Percentiles rank a stretch among this genome's conserved stretches.
phyloP scores from a whole-genome alignment of 495 filamentous ascomycete species.

The Entonaema liquescens region DNA sequence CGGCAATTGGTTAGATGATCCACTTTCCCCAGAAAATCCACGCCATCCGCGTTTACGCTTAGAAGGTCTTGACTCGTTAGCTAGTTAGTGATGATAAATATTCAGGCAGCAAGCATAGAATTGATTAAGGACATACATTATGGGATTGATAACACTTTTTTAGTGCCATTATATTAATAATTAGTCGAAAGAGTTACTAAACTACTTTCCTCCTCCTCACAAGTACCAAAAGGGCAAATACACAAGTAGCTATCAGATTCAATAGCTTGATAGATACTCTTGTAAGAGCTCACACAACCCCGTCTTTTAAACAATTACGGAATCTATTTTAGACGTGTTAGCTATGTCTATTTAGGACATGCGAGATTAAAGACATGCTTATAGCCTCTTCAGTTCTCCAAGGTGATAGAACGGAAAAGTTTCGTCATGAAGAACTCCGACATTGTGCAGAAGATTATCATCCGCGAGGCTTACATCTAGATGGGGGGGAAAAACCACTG shows the following conservation, averaged over 20 bases:
- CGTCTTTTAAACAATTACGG: neutral
- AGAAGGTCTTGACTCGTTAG: constrained; percentile 7
- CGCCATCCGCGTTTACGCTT: neutral
- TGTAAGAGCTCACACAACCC: neutral
- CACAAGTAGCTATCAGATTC: neutral
- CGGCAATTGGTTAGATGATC: constrained; percentile 14
- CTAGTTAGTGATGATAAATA: constrained; percentile 7
- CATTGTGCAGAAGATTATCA: constrained; percentile 81
- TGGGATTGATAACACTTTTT: neutral
- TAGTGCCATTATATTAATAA: neutral
- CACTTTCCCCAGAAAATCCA: constrained; percentile 42
- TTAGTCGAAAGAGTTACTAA: neutral
- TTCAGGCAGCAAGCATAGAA: neutral
- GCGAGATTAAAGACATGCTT: constrained; percentile 22
- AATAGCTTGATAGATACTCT: neutral
- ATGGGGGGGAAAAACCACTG: constrained; percentile 7
- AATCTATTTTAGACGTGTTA: constrained; percentile 5
- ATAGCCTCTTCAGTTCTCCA: constrained; percentile 84
- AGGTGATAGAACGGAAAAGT: constrained; percentile 71
- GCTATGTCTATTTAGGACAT: constrained; percentile 1
- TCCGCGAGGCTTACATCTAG: constrained; percentile 67
- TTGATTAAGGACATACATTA: neutral
- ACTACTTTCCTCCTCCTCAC: neutral
- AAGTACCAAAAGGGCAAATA: neutral
- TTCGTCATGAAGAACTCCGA: constrained; percentile 79